Evolutionary conservation across 139 green algal species (phyloP).

Genomic region (Haematococcus lacustris): DNA sequence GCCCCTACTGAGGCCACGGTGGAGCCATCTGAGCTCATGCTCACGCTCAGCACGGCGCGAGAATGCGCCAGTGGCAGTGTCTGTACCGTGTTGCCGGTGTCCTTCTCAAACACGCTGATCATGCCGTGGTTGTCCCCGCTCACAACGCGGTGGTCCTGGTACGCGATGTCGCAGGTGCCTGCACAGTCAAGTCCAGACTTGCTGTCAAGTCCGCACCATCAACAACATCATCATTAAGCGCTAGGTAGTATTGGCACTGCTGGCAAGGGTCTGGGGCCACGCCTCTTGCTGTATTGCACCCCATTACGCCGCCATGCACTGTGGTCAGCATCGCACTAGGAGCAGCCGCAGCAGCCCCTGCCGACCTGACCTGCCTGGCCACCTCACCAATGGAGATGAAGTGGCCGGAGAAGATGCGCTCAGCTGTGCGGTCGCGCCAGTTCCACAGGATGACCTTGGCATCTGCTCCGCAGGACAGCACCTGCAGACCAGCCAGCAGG

Average conservation of each 20-base stretch:
- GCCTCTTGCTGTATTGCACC: too few species aligned
- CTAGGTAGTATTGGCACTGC: too few species aligned
- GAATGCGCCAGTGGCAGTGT: constrained; percentile 36
- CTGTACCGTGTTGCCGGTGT: constrained; percentile 33
- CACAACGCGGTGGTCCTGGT: constrained; percentile 5
- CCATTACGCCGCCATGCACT: too few species aligned
- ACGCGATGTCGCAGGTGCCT: constrained; percentile 29
- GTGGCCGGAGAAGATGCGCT: constrained; percentile 42
- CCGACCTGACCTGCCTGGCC: too few species aligned
- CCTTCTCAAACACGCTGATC: constrained; percentile 40
- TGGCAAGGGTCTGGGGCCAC: too few species aligned
- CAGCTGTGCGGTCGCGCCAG: constrained; percentile 23
- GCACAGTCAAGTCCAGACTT: too few species aligned
- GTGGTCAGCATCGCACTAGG: too few species aligned
- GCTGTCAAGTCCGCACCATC: too few species aligned
- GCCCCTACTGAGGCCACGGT: constrained; percentile 33
- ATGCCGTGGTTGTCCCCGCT: constrained; percentile 33
- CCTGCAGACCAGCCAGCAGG: too few species aligned
- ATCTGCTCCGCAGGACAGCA: constrained; percentile 39
- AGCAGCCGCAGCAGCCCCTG: too few species aligned
- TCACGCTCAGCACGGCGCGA: constrained; percentile 26
- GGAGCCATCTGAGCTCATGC: constrained; percentile 30
- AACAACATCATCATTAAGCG: too few species aligned
- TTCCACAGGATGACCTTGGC: constrained; percentile 41
- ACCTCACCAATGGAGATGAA: constrained; percentile 42